Conservation (phyloP, 2,329 filamentous ascomycete genomes). For the Didymella segeticola region DNA sequence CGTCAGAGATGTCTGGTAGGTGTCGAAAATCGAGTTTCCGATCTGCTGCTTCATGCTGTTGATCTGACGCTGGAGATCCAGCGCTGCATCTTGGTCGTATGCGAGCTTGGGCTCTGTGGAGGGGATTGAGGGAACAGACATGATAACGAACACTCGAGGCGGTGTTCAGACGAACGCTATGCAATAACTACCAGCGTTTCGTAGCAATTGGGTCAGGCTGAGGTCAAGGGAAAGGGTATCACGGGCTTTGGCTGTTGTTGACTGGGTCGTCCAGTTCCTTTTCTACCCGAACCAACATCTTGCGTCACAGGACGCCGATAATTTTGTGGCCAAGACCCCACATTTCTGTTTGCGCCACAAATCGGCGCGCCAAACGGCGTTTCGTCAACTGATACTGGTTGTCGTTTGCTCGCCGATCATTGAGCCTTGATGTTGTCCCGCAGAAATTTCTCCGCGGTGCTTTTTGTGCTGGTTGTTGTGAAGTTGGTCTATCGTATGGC, state of each 20-base stretch:
- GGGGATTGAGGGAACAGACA: slow-evolving; percentile 16
- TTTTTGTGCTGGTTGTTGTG: background rate
- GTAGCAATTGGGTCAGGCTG: slow-evolving; percentile 3
- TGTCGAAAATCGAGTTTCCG: slow-evolving; percentile 31
- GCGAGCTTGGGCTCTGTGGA: slow-evolving; percentile 21
- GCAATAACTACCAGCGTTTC: background rate
- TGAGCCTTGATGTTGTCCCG: slow-evolving; percentile 8
- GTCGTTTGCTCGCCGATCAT: slow-evolving; percentile 19
- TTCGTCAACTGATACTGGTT: slow-evolving; percentile 18
- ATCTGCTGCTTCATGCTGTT: slow-evolving; percentile 29
- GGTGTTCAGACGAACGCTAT: slow-evolving; percentile 1
- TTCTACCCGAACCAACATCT: slow-evolving; percentile 27
- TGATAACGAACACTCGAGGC: slow-evolving; percentile 1
- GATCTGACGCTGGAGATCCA: slow-evolving; percentile 34
- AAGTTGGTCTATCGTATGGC: background rate
- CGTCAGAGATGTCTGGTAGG: slow-evolving; percentile 37
- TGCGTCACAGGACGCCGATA: slow-evolving; percentile 33
- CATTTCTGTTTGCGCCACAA: slow-evolving; percentile 27
- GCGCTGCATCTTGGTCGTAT: slow-evolving; percentile 25
- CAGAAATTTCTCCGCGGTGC: slow-evolving; percentile 21
- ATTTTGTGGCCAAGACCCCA: slow-evolving; percentile 40
- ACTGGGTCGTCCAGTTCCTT: slow-evolving; percentile 21
- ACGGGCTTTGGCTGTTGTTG: slow-evolving; percentile 19
- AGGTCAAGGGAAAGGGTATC: slow-evolving; percentile 16
- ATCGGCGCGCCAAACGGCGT: slow-evolving; percentile 19